Evolutionary conservation across 164 flowering plant genomes (phyloP).

Genomic region (Malania oleifera): DNA sequence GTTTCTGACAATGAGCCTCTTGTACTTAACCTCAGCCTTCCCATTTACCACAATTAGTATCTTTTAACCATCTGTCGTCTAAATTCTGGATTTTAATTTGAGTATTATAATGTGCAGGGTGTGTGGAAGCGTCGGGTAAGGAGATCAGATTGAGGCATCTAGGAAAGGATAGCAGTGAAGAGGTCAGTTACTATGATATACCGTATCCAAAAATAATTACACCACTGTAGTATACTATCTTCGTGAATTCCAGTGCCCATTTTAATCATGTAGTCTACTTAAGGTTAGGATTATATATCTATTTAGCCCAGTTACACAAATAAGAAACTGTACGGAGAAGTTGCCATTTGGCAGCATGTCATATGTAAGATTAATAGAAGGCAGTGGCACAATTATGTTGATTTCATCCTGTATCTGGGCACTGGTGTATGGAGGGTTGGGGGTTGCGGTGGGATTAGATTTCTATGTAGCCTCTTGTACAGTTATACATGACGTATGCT

Average conservation of each 20-base stretch:
- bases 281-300: background rate
- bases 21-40: conserved; percentile 28
- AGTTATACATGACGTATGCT: background rate
- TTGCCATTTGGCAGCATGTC: background rate
- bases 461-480: background rate
- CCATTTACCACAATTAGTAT: background rate
- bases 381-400: background rate
- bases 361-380: background rate
- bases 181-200: too few species aligned
- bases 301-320: conserved; percentile 1
- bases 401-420: too few species aligned
- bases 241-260: background rate
- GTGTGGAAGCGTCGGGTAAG: conserved; percentile 49
- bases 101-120: conserved; percentile 37
- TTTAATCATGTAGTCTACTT: background rate
- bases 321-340: background rate
- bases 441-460: too few species aligned
- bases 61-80: too few species aligned
- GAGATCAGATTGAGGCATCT: conserved; percentile 24
- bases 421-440: too few species aligned
- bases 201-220: background rate
- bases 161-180: conserved; percentile 2
- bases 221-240: background rate
- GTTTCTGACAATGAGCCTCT: conserved; percentile 80
- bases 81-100: background rate